These are phyloP conservation scores for Physcia stellaris DNA, from an alignment of 495 filamentous ascomycete genomes.

Conservation along the genomic window DNA sequence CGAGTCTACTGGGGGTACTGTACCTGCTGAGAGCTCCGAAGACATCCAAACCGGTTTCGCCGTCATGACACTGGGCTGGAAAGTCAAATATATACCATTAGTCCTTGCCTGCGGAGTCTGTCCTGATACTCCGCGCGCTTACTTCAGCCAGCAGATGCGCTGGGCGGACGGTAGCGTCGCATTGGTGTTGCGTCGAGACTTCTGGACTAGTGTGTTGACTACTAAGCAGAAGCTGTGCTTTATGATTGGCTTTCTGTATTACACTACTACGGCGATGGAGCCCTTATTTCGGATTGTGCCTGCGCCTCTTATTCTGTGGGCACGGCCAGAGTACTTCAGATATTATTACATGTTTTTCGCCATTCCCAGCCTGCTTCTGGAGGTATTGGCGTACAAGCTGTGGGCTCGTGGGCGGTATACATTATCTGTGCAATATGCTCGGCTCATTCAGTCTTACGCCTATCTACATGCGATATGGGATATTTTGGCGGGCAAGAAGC, in stretches of 20 bases:
- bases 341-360: conserved; percentile 21
- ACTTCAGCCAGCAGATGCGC: conserved; percentile 19
- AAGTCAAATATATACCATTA: conserved; percentile 17
- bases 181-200: conserved; percentile 13
- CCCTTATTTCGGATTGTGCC: too few species aligned
- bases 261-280: conserved; percentile 9
- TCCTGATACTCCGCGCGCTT: conserved; percentile 17
- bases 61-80: conserved; percentile 19
- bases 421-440: conserved; percentile 16
- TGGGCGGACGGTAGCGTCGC: conserved; percentile 17
- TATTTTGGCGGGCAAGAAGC: conserved; percentile 10
- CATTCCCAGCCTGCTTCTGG: conserved; percentile 14
- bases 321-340: conserved; percentile 16
- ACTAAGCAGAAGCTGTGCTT: conserved; percentile 19
- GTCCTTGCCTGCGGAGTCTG: conserved; percentile 18
- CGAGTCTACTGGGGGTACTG: conserved; percentile 16
- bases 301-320: conserved; percentile 17
- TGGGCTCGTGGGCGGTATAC: conserved; percentile 17
- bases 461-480: conserved; percentile 17
- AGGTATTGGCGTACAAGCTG: conserved; percentile 8
- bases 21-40: conserved; percentile 16
- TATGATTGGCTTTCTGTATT: conserved; percentile 17
- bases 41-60: conserved; percentile 19
- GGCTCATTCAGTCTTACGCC: conserved; percentile 16
- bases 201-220: conserved; percentile 15